Percentiles rank a stretch among this genome's conserved stretches.
Conservation (phyloP, 2,329 filamentous ascomycete genomes). For the Clarireedia sp. region DNA sequence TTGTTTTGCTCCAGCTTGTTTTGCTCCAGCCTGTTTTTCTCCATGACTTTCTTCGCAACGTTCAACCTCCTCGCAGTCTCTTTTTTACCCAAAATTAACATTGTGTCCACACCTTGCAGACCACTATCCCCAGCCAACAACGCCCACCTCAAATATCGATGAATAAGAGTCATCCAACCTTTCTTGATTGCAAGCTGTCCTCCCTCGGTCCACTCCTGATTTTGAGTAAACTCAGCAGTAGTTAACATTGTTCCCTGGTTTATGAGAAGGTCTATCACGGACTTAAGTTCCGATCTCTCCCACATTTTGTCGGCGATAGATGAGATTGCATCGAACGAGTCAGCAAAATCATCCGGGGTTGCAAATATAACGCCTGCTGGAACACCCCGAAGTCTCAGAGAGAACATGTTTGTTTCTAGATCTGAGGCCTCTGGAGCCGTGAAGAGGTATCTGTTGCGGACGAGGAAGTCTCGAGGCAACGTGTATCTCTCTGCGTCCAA, state of each 20-base stretch:
- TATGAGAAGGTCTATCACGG: not conserved
- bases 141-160: conserved; percentile 49
- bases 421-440: conserved; percentile 24
- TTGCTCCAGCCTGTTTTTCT: too few species aligned
- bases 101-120: conserved; percentile 43
- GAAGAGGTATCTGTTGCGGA: conserved; percentile 53
- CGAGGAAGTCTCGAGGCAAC: conserved; percentile 45
- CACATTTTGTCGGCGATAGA: conserved; percentile 15
- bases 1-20: too few species aligned
- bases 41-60: conserved; percentile 15
- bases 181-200: conserved; percentile 14
- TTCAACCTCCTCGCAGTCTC: conserved; percentile 37
- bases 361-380: conserved; percentile 4
- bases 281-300: conserved; percentile 11
- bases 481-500: conserved; percentile 46
- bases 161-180: conserved; percentile 38
- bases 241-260: conserved; percentile 3
- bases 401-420: conserved; percentile 13
- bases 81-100: conserved; percentile 46
- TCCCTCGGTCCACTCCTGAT: not conserved
- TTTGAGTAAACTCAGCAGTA: not conserved
- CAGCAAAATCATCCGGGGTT: not conserved
- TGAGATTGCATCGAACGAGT: conserved; percentile 11
- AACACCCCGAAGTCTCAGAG: conserved; percentile 16
- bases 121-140: conserved; percentile 45